Base-by-base conservation (phyloP, 2,329 filamentous ascomycete species). In the Fusarium sp. region DNA sequence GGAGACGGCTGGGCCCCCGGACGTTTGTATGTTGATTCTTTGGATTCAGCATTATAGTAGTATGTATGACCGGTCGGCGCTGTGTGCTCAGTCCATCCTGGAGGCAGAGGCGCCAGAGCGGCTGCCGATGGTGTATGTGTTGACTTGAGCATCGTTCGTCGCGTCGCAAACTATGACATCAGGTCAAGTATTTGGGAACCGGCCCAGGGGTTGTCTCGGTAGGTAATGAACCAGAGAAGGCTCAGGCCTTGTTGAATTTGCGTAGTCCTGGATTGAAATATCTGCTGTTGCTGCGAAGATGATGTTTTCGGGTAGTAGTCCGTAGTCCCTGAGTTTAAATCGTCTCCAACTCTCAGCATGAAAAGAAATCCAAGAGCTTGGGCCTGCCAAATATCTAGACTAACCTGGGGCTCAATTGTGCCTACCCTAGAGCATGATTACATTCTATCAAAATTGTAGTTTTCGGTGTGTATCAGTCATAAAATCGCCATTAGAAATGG, bases 61-160 rank as follows among this genome's bases (percentile, higher is more conserved):
- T 97, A 97, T 25, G 83, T 83, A 75, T 97, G 93, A 5, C 92
- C 92, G 46, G 89, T 89, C 6, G 93, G 93, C 48, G 93, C 92
- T 76, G 88, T 93, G 78, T 97, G 93, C 75, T 96, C 91, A n/a
- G 90, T 92, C 93, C 93, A 97, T 62, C 92, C 93, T 38, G 88
- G 82, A 25, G 88, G 89, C 1, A 97, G 80, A 32, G 90, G 86
- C 41, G 85, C 80, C 33, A 78, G 72, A 8, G 77, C 57, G 51
- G 75, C 72, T 42, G 77, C 68, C 9, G 84, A 82, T 19, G 86
- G 82, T 57, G 84, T 86, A 75, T 93, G 87, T n/a, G 91, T 93
- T 17, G 89, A 91, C 72, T 88, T 92, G 44, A 94, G 79, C 89
- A 92, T 92, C 53, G 36, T 37, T 51, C 33, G 48, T 45, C 49